These are phyloP conservation scores for Colletotrichum viniferum DNA, from an alignment of 2,329 filamentous ascomycete genomes.

Conservation along the genomic window DNA sequence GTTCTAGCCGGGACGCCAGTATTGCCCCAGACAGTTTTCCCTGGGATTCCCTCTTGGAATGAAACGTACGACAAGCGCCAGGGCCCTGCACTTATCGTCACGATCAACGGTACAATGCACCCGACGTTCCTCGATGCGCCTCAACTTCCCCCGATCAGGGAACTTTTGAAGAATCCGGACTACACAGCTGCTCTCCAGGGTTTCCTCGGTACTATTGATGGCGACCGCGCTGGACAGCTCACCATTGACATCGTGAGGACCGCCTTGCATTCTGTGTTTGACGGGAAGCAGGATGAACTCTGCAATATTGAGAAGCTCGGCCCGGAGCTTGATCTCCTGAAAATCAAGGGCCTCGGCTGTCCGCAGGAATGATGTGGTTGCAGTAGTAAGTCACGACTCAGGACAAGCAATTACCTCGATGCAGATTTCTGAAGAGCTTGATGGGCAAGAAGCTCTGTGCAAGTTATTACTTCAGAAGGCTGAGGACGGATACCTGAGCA, in stretches of 20 bases:
- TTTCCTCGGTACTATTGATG: not conserved
- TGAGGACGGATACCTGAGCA: not conserved
- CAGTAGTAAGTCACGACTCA: not conserved
- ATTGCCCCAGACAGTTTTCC: conserved; percentile 18
- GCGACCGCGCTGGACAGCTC: not conserved
- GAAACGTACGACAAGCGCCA: conserved; percentile 29
- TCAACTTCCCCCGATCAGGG: not conserved
- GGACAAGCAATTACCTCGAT: not conserved
- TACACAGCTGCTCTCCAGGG: not conserved
- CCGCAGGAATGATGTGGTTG: not conserved
- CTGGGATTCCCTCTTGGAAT: conserved; percentile 33
- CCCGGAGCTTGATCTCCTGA: not conserved
- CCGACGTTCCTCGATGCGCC: conserved; percentile 32
- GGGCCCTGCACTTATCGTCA: conserved; percentile 28
- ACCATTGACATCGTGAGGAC: not conserved
- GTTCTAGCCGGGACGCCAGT: conserved; percentile 31
- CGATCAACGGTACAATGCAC: conserved; percentile 30
- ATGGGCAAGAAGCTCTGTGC: not conserved
- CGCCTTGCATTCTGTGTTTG: not conserved
- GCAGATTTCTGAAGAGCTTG: not conserved
- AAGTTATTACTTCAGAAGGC: not conserved
- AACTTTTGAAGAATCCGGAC: not conserved
- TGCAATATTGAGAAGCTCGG: not conserved
- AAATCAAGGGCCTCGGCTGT: not conserved
- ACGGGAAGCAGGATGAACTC: not conserved